Evolutionary conservation across 495 filamentous ascomycete genomes (phyloP).

Genomic region (Hyphodiscus hymeniophilus): DNA sequence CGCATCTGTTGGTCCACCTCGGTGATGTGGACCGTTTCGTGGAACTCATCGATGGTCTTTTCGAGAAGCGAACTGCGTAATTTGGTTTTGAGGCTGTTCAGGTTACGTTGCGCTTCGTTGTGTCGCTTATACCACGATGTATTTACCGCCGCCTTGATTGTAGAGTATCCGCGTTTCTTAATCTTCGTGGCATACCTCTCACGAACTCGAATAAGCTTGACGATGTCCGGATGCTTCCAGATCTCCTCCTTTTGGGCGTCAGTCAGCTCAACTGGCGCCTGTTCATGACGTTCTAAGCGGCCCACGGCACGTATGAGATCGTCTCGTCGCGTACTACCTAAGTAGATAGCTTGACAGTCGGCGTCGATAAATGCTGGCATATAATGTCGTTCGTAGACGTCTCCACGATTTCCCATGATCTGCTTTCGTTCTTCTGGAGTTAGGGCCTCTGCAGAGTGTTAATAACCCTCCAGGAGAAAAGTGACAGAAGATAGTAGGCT

Average conservation of each 20-base stretch:
- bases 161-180: constrained; percentile 6
- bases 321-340: constrained; percentile 6
- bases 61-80: constrained; percentile 3
- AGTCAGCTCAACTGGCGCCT: constrained; percentile 4
- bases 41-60: constrained; percentile 9
- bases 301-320: constrained; percentile 12
- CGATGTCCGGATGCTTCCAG: neutral
- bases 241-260: constrained; percentile 4
- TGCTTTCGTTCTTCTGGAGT: constrained; percentile 10
- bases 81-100: constrained; percentile 1
- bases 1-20: constrained; percentile 8
- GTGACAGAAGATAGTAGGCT: neutral
- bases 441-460: neutral
- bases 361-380: constrained; percentile 10
- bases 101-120: neutral
- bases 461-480: neutral
- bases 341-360: constrained; percentile 13
- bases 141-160: constrained; percentile 6
- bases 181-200: neutral
- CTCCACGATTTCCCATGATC: constrained; percentile 8
- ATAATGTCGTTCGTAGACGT: constrained; percentile 12
- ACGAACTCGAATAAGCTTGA: constrained; percentile 3
- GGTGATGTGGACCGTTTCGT: constrained; percentile 4
- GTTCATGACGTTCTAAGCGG: constrained; percentile 3
- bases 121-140: neutral